Percentiles rank a stretch among this genome's conserved stretches.
Evolutionary conservation across 805 yeast species (phyloP).

Genomic region (Yarrowia bubula): DNA sequence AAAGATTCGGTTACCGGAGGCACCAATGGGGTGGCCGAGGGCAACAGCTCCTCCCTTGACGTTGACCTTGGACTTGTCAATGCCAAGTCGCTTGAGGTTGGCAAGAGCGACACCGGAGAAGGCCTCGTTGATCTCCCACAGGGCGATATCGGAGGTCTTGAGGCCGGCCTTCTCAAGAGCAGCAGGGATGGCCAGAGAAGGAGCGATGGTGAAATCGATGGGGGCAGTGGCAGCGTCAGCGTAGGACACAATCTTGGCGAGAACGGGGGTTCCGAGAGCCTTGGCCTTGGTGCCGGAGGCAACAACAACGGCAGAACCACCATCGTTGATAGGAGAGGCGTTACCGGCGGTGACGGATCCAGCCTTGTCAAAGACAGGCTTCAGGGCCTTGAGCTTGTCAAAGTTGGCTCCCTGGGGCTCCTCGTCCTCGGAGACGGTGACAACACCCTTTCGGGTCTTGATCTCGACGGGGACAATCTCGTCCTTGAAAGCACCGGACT

Average conservation of each 20-base stretch:
- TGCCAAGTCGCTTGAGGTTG: slow-evolving; percentile 64
- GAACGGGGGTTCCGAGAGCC: slow-evolving; percentile 67
- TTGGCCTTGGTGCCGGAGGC: slow-evolving; percentile 76
- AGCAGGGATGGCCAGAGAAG: slow-evolving; percentile 87
- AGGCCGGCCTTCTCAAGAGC: slow-evolving; percentile 81
- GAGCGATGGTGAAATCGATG: slow-evolving; percentile 90
- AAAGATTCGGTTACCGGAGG: slow-evolving; percentile 91
- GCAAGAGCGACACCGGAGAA: slow-evolving; percentile 92
- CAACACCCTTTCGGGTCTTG: slow-evolving; percentile 67
- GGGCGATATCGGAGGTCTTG: slow-evolving; percentile 64
- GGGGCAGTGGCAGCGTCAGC: slow-evolving; percentile 96
- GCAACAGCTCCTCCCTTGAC: slow-evolving; percentile 97
- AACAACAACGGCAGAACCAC: slow-evolving; percentile 88
- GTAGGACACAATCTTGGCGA: slow-evolving; percentile 82
- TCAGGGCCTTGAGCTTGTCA: slow-evolving; percentile 65
- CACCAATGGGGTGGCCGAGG: slow-evolving; percentile 90
- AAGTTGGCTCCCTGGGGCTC: slow-evolving; percentile 71
- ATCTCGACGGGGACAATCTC: slow-evolving; percentile 84
- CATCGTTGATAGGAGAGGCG: slow-evolving; percentile 91
- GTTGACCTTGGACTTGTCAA: slow-evolving; percentile 69
- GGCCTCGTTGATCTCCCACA: slow-evolving; percentile 93
- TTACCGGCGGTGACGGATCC: slow-evolving; percentile 97
- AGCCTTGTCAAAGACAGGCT: slow-evolving; percentile 87
- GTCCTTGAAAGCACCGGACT: slow-evolving; percentile 65
- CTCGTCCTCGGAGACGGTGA: slow-evolving; percentile 68